Base-by-base conservation (phyloP, 148 eudicot species). In the Bassia scoparia region DNA sequence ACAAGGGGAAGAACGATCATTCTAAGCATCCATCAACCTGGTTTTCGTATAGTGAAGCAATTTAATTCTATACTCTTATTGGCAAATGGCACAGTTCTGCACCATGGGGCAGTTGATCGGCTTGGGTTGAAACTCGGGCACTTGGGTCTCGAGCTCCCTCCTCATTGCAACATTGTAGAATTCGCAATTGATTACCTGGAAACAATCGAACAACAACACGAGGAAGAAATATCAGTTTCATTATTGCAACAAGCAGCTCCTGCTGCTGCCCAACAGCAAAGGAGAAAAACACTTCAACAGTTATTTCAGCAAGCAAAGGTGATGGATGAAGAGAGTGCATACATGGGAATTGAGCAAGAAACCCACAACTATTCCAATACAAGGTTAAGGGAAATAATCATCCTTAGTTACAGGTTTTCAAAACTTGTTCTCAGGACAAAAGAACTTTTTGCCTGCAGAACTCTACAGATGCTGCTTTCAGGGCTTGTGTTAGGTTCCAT, bases 11-110 rank as follows among this genome's bases (percentile, higher is more conserved):
- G 97, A 11, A 96, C 97, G 9, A 61, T 96, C 26, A 84, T 96
- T 27, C 78, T 96, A 31, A 96, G 92, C 58, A 92, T 96, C 46
- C 99, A 96, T 75, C 99, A 96, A 74, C 99, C 99, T 3, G 92
- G 99, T 0, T 96, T 92, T 76, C 82, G 97, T 11, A 96, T 96
- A 29, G 90, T 96, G 41, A 92, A 96, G 83, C 74, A 87, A 59
- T 87, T 96, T 73, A 87, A 81, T 59, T 87, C 97, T 1, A 80
- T 86, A 61, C 90, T 96, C 4, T n/a, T 96, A 62, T 70, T 96
- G 75, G 92, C 99, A 60, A 83, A 86, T 53, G 99, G 96, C 50
- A 66, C 87, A 1, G 95, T 92, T 77, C 68, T 92, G 77, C 92
- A 96, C 70, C 90, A 88, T 46, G 97, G 99, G 27, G 77, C 90